A percentile compares a stretch with the other conserved stretches of the same genome.
Conservation (phyloP, 2,329 filamentous ascomycete genomes). For the Reticulascus tulasneorum region DNA sequence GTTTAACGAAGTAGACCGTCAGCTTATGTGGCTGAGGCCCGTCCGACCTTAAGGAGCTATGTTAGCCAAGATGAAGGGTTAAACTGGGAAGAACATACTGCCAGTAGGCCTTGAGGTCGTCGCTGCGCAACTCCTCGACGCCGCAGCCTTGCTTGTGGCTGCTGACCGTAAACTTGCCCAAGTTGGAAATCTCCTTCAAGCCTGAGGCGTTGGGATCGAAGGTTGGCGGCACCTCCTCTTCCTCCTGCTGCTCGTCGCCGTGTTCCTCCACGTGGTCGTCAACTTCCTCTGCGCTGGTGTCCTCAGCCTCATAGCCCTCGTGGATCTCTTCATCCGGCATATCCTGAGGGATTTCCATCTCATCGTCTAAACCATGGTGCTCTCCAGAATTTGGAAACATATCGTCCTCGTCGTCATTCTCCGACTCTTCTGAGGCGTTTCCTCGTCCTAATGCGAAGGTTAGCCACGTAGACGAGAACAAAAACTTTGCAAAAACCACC, state of each 20-base stretch:
- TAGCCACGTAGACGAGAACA: too few relatives aligned
- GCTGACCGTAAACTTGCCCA: conserved; percentile 79
- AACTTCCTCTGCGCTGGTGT: conserved; percentile 27
- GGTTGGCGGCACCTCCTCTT: conserved; percentile 32
- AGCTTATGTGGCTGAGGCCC: conserved; percentile 79
- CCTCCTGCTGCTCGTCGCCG: conserved; percentile 27
- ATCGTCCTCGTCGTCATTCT: too few relatives aligned
- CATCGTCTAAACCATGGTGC: too few relatives aligned
- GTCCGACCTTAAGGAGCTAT: conserved; percentile 49
- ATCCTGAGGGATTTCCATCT: too few relatives aligned
- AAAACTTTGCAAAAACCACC: too few relatives aligned
- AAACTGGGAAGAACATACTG: conserved; percentile 53
- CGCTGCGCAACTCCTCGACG: conserved; percentile 69
- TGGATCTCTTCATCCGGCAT: conserved; percentile 9
- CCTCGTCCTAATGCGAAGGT: too few relatives aligned
- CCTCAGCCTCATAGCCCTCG: conserved; percentile 19
- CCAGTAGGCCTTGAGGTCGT: conserved; percentile 73
- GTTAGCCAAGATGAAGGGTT: conserved; percentile 3
- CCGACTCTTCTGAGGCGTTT: too few relatives aligned
- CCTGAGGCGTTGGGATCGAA: conserved; percentile 53
- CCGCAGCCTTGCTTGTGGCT: conserved; percentile 78
- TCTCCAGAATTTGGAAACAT: too few relatives aligned
- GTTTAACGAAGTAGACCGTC: conserved; percentile 81
- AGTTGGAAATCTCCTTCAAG: conserved; percentile 79
- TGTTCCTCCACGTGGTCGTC: conserved; percentile 19